phyloP scores from a whole-genome alignment of 129 eudicot species.

The Pittosporum tobira region DNA sequence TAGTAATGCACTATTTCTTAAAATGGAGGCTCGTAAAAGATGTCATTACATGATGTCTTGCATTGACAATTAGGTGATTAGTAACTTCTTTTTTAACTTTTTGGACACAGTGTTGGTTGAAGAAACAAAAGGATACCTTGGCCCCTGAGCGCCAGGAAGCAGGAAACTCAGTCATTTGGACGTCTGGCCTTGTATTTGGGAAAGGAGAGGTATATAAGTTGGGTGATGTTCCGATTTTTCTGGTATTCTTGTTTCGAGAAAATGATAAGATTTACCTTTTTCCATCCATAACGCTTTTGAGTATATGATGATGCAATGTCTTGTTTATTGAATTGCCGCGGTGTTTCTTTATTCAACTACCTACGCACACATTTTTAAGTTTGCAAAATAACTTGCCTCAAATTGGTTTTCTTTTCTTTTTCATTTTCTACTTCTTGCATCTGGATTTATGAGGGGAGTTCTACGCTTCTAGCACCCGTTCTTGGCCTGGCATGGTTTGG shows the following conservation, averaged over 20 bases:
- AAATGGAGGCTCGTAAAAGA: background rate
- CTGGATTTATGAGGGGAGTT: background rate
- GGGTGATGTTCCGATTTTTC: background rate
- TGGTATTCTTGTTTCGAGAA: background rate
- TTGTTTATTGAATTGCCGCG: background rate
- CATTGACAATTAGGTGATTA: background rate
- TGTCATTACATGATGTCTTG: background rate
- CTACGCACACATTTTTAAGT: background rate
- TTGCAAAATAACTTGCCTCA: background rate
- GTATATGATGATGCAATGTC: background rate
- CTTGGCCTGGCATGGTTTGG: background rate
- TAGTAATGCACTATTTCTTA: background rate
- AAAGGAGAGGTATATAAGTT: constrained; percentile 58
- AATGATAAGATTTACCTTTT: background rate
- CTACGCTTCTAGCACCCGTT: background rate
- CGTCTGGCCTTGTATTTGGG: constrained; percentile 75
- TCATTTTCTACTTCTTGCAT: background rate
- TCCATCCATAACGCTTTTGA: background rate
- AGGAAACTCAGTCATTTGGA: constrained; percentile 61
- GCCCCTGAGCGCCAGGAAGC: constrained; percentile 56
- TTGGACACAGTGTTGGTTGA: constrained; percentile 71
- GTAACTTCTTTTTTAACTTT: constrained; percentile 6
- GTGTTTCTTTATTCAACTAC: background rate
- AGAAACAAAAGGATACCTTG: constrained; percentile 83
- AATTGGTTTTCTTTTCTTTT: background rate